Percentiles rank a stretch among this genome's conserved stretches.
phyloP scores from a whole-genome alignment of 1,284 basidiomycete species.

The Inonotus hispidus region DNA sequence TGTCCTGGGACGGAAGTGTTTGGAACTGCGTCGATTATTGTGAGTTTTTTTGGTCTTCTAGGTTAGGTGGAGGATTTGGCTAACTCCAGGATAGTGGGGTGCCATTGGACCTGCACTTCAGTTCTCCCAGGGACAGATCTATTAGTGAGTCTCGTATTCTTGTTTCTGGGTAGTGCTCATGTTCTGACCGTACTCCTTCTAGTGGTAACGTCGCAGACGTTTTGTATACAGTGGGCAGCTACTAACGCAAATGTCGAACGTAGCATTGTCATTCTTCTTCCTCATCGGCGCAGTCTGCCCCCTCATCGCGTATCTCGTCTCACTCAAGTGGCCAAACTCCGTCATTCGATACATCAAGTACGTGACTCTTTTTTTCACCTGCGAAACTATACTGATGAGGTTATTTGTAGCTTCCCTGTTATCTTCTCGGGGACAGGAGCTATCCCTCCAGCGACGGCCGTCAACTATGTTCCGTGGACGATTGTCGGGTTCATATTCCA shows the following conservation, averaged over 20 bases:
- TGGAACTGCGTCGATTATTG: constrained; percentile 35
- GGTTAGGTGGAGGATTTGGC: background rate
- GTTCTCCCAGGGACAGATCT: constrained; percentile 34
- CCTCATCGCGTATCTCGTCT: constrained; percentile 36
- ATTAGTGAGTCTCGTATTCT: constrained; percentile 25
- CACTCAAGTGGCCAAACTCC: constrained; percentile 39
- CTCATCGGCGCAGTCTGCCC: constrained; percentile 40
- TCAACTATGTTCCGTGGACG: constrained; percentile 41
- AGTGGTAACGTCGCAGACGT: background rate
- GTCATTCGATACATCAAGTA: constrained; percentile 43
- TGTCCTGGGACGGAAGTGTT: constrained; percentile 34
- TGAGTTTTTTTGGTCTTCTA: constrained; percentile 23
- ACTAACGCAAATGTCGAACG: background rate
- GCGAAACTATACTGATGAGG: background rate
- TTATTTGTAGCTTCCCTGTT: constrained; percentile 25
- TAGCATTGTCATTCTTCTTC: constrained; percentile 40
- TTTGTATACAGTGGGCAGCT: background rate
- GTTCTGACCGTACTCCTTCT: background rate
- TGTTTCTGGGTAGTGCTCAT: background rate
- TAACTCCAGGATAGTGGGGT: constrained; percentile 24
- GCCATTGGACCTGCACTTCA: constrained; percentile 37
- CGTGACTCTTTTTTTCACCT: constrained; percentile 9
- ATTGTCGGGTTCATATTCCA: constrained; percentile 57
- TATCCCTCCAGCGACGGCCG: constrained; percentile 38
- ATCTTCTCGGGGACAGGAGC: constrained; percentile 35